These are phyloP conservation scores for Puccinia hordei DNA, from an alignment of 1,284 basidiomycete genomes.

Conservation along the genomic window DNA sequence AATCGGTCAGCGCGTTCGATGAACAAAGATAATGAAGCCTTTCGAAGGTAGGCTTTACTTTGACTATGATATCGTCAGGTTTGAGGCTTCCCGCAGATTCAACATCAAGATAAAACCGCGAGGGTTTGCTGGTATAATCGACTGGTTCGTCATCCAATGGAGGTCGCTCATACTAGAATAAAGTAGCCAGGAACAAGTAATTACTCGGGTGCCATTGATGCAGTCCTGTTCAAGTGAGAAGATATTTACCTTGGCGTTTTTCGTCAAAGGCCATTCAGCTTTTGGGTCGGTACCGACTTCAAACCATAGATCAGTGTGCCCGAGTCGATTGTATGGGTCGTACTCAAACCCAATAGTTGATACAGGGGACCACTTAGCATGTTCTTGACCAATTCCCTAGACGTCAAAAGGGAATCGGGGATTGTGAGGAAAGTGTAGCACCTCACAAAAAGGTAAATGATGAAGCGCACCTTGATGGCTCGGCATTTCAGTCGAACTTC, in stretches of 20 bases:
- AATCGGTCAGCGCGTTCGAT: background rate
- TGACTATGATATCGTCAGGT: slow-evolving; percentile 84
- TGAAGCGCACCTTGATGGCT: slow-evolving; percentile 78
- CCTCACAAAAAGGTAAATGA: slow-evolving; percentile 16
- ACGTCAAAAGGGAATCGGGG: background rate
- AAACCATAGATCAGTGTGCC: slow-evolving; percentile 95
- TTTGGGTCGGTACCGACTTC: slow-evolving; percentile 66
- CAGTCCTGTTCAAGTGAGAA: background rate
- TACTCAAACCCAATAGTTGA: slow-evolving; percentile 96
- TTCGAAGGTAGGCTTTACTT: slow-evolving; percentile 63
- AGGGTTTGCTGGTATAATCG: slow-evolving; percentile 81
- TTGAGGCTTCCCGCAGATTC: slow-evolving; percentile 86
- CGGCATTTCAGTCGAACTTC: slow-evolving; percentile 83
- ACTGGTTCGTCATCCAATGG: slow-evolving; percentile 77
- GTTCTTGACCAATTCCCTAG: slow-evolving; percentile 95
- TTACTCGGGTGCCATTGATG: background rate
- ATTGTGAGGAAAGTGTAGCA: slow-evolving; percentile 2
- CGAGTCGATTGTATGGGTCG: slow-evolving; percentile 93
- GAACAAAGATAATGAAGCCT: background rate
- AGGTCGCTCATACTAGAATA: slow-evolving; percentile 68
- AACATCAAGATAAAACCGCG: slow-evolving; percentile 85
- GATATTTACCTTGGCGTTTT: slow-evolving; percentile 66
- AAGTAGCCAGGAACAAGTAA: background rate
- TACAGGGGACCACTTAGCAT: slow-evolving; percentile 98
- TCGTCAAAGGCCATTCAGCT: slow-evolving; percentile 78